Evolutionary conservation across 768 basidiomycete genomes (phyloP).

Genomic region (Omphalotus guepiniiformis): DNA sequence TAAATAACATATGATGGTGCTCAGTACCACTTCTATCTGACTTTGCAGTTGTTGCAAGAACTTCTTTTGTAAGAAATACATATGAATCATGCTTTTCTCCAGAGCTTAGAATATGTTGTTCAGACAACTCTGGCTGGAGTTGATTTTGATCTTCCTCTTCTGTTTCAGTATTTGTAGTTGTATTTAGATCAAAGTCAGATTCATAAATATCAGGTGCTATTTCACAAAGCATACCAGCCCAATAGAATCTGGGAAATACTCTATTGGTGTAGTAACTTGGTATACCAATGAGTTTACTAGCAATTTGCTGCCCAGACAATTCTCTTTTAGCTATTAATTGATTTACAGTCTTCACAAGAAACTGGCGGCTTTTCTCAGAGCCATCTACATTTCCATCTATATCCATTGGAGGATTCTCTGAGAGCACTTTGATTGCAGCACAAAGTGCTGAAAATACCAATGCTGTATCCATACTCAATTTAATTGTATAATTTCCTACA

Average conservation of each 20-base stretch:
- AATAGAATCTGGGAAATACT: conserved; percentile 7
- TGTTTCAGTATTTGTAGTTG: background rate
- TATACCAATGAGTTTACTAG: background rate
- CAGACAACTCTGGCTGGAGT: too few relatives aligned
- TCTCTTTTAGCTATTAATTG: conserved; percentile 5
- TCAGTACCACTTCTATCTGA: background rate
- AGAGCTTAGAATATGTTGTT: background rate
- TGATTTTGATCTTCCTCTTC: background rate
- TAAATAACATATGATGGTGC: background rate
- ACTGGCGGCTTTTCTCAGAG: conserved; percentile 2
- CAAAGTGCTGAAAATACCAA: conserved; percentile 14
- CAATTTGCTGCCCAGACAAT: conserved; percentile 8
- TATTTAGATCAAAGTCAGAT: conserved; percentile 17
- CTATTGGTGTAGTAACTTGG: conserved; percentile 4
- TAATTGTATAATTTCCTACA: conserved; percentile 11
- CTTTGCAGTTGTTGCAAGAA: too few relatives aligned
- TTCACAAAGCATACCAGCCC: conserved; percentile 6
- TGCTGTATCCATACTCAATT: conserved; percentile 11
- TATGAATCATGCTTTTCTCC: background rate
- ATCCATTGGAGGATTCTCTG: conserved; percentile 12
- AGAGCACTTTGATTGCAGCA: conserved; percentile 12
- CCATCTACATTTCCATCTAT: conserved; percentile 10
- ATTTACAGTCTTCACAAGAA: conserved; percentile 9
- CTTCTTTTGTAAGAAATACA: too few relatives aligned
- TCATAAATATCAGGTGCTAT: conserved; percentile 19